phyloP scores from a whole-genome alignment of 768 basidiomycete genomes.

The Boletellus sp. region DNA sequence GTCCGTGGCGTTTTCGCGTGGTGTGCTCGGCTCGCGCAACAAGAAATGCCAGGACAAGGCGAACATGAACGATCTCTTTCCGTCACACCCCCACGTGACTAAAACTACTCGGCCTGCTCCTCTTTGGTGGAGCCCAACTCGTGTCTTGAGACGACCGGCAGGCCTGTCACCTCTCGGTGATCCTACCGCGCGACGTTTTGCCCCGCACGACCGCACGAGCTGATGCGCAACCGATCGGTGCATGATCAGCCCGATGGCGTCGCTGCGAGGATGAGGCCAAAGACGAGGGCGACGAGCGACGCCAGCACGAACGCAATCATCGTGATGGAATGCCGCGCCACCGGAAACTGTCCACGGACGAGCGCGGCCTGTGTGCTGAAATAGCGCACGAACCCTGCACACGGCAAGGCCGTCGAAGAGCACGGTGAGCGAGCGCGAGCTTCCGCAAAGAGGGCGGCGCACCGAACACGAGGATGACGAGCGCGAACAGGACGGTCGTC shows the following conservation, averaged over 20 bases:
- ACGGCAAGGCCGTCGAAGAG: background rate
- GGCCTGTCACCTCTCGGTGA: background rate
- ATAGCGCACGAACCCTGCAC: conserved; percentile 47
- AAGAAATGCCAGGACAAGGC: too few species aligned
- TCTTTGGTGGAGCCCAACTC: too few species aligned
- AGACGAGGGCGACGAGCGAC: conserved; percentile 40
- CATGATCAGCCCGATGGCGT: conserved; percentile 2
- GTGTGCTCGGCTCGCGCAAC: too few species aligned
- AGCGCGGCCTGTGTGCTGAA: conserved; percentile 51
- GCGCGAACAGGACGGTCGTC: conserved; percentile 41
- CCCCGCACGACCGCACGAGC: background rate
- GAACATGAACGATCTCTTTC: too few species aligned
- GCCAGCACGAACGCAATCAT: conserved; percentile 40
- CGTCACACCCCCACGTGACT: too few species aligned
- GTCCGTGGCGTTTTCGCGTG: too few species aligned
- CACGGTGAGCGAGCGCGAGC: background rate
- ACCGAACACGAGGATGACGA: conserved; percentile 50
- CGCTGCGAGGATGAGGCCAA: conserved; percentile 40
- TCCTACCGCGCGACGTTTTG: background rate
- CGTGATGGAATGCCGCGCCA: conserved; percentile 44
- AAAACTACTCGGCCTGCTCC: too few species aligned
- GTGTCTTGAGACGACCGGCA: too few species aligned
- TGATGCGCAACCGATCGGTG: background rate
- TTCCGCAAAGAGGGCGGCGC: background rate
- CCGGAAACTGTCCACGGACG: conserved; percentile 49